phyloP scores from a whole-genome alignment of 2,329 filamentous ascomycete genomes.

The Huntiella savannae region DNA sequence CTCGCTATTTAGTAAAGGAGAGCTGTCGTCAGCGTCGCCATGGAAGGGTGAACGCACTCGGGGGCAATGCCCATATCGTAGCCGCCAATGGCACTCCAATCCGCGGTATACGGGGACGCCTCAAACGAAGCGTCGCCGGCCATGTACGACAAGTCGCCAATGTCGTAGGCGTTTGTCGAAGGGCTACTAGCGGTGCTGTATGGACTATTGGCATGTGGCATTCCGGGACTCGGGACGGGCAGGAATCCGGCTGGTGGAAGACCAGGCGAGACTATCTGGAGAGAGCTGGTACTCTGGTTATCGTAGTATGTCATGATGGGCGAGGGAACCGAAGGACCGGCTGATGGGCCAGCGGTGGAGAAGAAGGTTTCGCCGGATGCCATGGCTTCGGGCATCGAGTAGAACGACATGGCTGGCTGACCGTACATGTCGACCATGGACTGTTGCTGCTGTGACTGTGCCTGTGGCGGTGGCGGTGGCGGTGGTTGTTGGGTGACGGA shows the following conservation, averaged over 20 bases:
- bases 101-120: not conserved
- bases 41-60: conserved; percentile 11
- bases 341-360: not conserved
- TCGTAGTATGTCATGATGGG: conserved; percentile 3
- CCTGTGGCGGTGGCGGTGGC: not conserved
- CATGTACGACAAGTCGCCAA: conserved; percentile 1
- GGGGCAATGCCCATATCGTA: conserved; percentile 6
- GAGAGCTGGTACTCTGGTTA: not conserved
- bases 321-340: conserved; percentile 1
- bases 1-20: conserved; percentile 6
- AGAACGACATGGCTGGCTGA: conserved; percentile 6
- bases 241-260: conserved; percentile 4
- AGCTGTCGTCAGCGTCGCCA: conserved; percentile 4
- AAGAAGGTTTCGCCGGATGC: conserved; percentile 5
- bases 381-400: conserved; percentile 5
- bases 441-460: not conserved
- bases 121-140: conserved; percentile 5
- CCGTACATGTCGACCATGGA: conserved; percentile 4
- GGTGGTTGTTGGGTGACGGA: no score
- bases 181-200: conserved; percentile 9
- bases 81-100: not conserved
- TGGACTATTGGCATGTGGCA: conserved; percentile 4
- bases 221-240: conserved; percentile 6
- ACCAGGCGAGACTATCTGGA: conserved; percentile 8
- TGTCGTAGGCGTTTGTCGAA: conserved; percentile 6